Base-by-base conservation (phyloP, 2,329 filamentous ascomycete genomes). In the Sporothrix euskadiensis region DNA sequence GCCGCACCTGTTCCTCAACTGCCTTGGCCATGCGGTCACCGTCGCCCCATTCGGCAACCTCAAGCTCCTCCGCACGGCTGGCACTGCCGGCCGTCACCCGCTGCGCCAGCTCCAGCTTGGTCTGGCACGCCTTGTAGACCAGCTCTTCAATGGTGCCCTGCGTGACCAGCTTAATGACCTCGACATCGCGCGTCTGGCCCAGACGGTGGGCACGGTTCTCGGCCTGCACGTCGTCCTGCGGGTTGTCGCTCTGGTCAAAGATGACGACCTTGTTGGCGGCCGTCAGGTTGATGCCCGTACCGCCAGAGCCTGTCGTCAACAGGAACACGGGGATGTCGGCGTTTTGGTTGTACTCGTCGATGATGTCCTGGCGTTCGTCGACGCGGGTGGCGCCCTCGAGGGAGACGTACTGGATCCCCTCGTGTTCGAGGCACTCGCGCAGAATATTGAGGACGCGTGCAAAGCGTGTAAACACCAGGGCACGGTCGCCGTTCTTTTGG, bases 221-320 rank as follows among this genome's bases (percentile, higher is more conserved):
- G 0, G 96, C 96, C 81, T 99, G 96, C n/a, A 97, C 90, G 80
- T 99, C 96, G 77, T 98, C 95, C 80, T 99, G 96, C 0, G 96
- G 96, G 78, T 99, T 99, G 83, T 98, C 97, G n/a, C 91, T 93
- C 76, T 92, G 92, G 82, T 99, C 96, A 80, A 98, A 98, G 79
- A 99, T 96, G 82, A 99, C 89, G 77, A 99, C 95, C 83, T 98
- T 98, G 84, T 98, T 98, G 4, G 96, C 96, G 49, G 92, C 93
- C 8, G 95, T 96, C 72, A 99, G 84, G 81, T 99, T 99, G 84
- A 99, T 97, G 56, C 96, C 96, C 0, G 95, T 96, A n/a, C 96
- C 96, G 71, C 96, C 96, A 0, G 95, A 94, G 74, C 94, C 95
- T 0, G 96, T 99, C 0, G 93, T 96, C 6, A 99, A 88, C 76